A percentile compares a stretch with the other conserved stretches of the same genome.
phyloP scores from a whole-genome alignment of 2,329 filamentous ascomycete genomes.

The Neurospora crassa region DNA sequence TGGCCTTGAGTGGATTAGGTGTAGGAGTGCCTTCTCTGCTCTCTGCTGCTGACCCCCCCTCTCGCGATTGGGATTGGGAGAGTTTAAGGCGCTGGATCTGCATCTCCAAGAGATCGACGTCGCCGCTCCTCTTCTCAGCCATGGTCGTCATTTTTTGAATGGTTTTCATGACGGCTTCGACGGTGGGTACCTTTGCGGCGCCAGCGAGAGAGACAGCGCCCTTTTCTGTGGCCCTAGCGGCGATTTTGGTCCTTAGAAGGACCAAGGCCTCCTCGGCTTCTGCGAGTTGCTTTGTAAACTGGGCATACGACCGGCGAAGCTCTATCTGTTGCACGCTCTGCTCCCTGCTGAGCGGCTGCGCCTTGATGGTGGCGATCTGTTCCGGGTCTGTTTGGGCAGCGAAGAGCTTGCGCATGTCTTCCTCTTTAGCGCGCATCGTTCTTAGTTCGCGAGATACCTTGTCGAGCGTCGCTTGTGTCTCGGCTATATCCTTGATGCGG shows the following conservation, averaged over 20 bases:
- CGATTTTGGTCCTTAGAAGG: slow-evolving; percentile 69
- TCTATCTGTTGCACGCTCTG: slow-evolving; percentile 77
- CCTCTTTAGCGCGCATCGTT: slow-evolving; percentile 64
- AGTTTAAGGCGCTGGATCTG: slow-evolving; percentile 55
- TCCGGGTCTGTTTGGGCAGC: slow-evolving; percentile 59
- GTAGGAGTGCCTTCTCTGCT: slow-evolving; percentile 33
- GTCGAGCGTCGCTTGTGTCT: slow-evolving; percentile 58
- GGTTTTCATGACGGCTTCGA: slow-evolving; percentile 71
- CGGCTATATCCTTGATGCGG: slow-evolving; percentile 56
- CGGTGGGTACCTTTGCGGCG: slow-evolving; percentile 58
- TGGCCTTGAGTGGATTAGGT: slow-evolving; percentile 29
- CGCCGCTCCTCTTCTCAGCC: slow-evolving; percentile 82
- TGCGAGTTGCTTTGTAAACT: slow-evolving; percentile 63
- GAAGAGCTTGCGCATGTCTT: slow-evolving; percentile 70
- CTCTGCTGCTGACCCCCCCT: slow-evolving; percentile 23
- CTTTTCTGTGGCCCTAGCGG: slow-evolving; percentile 25
- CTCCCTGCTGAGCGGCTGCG: slow-evolving; percentile 73
- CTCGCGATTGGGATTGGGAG: slow-evolving; percentile 3
- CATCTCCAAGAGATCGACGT: slow-evolving; percentile 81
- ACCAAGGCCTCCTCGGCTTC: slow-evolving; percentile 74
- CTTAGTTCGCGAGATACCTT: slow-evolving; percentile 61
- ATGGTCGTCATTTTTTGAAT: slow-evolving; percentile 88
- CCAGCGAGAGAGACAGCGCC: slow-evolving; percentile 25
- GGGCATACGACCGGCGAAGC: slow-evolving; percentile 64
- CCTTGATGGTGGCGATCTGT: slow-evolving; percentile 52